phyloP scores from a whole-genome alignment of 2,329 filamentous ascomycete species.

The Apiospora marii region DNA sequence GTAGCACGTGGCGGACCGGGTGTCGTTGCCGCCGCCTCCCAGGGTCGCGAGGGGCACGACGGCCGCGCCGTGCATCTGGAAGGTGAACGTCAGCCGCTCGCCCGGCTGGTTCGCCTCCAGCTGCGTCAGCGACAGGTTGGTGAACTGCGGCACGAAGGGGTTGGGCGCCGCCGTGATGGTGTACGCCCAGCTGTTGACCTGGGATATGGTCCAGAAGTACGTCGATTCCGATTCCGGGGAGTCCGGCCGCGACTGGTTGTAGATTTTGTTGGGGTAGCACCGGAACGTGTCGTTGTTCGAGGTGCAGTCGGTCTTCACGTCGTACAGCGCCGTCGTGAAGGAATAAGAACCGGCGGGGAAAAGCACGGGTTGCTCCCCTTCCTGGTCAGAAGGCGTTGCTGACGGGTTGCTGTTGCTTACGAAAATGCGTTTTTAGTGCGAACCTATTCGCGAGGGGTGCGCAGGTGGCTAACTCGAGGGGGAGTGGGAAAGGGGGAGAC shows the following conservation, averaged over 20 bases:
- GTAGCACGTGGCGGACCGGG: conserved; percentile 60
- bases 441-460: background rate
- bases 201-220: conserved; percentile 68
- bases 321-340: conserved; percentile 65
- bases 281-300: conserved; percentile 65
- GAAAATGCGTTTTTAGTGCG: conserved; percentile 16
- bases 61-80: conserved; percentile 56
- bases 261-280: conserved; percentile 66
- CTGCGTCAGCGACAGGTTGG: conserved; percentile 31
- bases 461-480: background rate
- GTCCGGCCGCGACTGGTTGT: conserved; percentile 43
- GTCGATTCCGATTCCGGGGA: conserved; percentile 46
- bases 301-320: conserved; percentile 63
- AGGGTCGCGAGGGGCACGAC: conserved; percentile 57
- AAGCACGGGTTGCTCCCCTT: conserved; percentile 26
- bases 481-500: background rate
- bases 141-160: conserved; percentile 64
- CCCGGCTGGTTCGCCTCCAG: conserved; percentile 46
- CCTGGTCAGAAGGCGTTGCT: conserved; percentile 23
- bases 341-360: conserved; percentile 72
- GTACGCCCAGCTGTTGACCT: conserved; percentile 48
- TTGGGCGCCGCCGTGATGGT: conserved; percentile 63
- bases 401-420: conserved; percentile 23
- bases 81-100: conserved; percentile 67
- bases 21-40: conserved; percentile 41